Base-by-base conservation (phyloP, 257 asterid species). In the Gardenia jasminoides region DNA sequence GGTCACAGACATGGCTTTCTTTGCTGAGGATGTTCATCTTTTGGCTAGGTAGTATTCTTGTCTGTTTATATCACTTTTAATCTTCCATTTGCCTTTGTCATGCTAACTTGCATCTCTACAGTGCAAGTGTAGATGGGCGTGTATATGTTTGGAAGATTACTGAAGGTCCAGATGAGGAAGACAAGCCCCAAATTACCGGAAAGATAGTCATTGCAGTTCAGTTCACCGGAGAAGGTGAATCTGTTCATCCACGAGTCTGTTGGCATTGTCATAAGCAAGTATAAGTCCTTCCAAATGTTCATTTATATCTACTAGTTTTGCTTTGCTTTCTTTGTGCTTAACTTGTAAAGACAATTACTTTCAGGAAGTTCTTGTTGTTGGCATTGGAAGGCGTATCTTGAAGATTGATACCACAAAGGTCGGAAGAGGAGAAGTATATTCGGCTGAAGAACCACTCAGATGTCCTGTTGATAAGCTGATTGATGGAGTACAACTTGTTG, bases 251-350 rank as follows among this genome's bases (percentile, higher is more conserved):
- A 67, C 89, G 97, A 82, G 94, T 96, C 84, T 96, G 99, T 85
- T 96, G 99, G 99, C 99, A 96, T 81, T 93, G 98, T 80, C 97
- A 93, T 88, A 96, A 96, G 81, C 98, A 96, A 86, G 99, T 96
- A 88, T 71, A 52, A 79, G 70, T 43, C 58, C 74, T 78, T 73
- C 79, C 52, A 64, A 4, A 16, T 61, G 39, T 58, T 75, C 52
- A 67, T 41, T n/a, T 39, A 0, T 67, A 20, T 31, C 19, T 4
- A 4, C 70, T 75, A 28, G 61, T 58, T 47, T 20, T 43, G 39
- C 50, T 50, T 73, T 82, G 69, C 44, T 39, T 80, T 24, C 28
- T 15, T 79, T 54, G 59, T 62, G 33, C 41, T n/a, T 62, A 7
- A 50, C 72, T 24, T 65, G 54, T 69, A 81, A 19, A 72, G 75